Evolutionary conservation across 768 basidiomycete genomes (phyloP).

Genomic region (Mycena leptocephala): DNA sequence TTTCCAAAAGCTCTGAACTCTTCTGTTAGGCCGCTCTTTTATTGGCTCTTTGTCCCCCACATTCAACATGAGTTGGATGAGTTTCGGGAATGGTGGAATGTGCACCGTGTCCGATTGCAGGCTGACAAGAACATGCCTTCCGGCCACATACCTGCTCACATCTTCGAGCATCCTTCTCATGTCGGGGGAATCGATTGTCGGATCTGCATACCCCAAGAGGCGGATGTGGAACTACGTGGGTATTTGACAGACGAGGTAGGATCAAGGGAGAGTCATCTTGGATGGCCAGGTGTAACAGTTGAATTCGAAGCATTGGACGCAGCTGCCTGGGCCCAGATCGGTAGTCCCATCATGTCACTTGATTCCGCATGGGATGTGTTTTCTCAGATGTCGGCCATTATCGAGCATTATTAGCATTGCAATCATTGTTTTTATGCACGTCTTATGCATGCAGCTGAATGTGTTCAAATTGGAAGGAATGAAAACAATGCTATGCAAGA

Average conservation of each 20-base stretch:
- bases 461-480: no score
- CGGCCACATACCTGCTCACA: conserved; percentile 17
- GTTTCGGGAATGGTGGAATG: conserved; percentile 42
- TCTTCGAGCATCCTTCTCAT: background rate
- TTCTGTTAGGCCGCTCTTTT: no score
- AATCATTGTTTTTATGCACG: background rate
- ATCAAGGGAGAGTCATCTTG: conserved; percentile 3
- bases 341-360: background rate
- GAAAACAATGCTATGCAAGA: no score
- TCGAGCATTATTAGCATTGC: background rate
- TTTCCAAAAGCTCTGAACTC: no score
- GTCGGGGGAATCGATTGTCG: no score
- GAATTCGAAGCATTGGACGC: background rate
- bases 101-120: conserved; percentile 33
- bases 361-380: conserved; percentile 8
- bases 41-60: conserved; percentile 38
- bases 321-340: background rate
- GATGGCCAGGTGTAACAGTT: conserved; percentile 16
- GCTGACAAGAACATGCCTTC: conserved; percentile 35
- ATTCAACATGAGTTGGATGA: no score
- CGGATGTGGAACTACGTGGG: background rate
- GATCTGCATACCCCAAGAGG: no score
- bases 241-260: conserved; percentile 23
- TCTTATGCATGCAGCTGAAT: background rate
- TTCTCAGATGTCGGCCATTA: background rate